Evolutionary conservation across 345 rosid genomes (phyloP).

Genomic region (Lepidium sativum): DNA sequence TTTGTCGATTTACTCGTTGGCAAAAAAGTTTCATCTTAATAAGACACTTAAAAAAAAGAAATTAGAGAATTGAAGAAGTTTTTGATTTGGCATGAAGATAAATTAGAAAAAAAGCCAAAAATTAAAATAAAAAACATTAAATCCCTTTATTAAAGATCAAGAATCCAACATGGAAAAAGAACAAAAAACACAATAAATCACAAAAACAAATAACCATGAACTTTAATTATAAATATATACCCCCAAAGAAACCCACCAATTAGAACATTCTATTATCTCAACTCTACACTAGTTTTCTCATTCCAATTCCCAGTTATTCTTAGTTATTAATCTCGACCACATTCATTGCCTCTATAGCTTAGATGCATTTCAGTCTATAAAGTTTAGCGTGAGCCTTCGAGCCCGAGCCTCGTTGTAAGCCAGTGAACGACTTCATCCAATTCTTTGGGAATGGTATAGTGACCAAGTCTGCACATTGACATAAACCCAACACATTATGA

Average conservation of each 20-base stretch:
- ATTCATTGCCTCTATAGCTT: conserved; percentile 2
- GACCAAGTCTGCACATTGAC: conserved; percentile 63
- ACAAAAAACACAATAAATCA: conserved; percentile 19
- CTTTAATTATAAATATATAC: background rate
- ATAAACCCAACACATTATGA: background rate
- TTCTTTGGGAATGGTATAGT: conserved; percentile 80
- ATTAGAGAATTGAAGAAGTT: too few species aligned
- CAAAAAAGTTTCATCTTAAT: too few species aligned
- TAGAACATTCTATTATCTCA: conserved; percentile 22
- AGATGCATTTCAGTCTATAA: background rate
- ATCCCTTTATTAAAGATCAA: conserved; percentile 12
- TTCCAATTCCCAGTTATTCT: background rate
- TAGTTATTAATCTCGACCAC: background rate
- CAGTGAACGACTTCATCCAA: conserved; percentile 74
- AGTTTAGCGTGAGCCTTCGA: conserved; percentile 53
- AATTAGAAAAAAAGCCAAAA: background rate
- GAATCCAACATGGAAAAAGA: conserved; percentile 21
- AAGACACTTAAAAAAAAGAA: too few species aligned
- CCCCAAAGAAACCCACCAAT: conserved; percentile 10
- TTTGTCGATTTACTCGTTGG: too few species aligned
- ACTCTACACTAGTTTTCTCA: background rate
- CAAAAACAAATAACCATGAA: conserved; percentile 14
- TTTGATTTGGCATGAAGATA: background rate
- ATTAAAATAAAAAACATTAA: background rate
- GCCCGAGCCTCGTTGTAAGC: conserved; percentile 62